These are phyloP conservation scores for Zygosaccharomyces pseudobailii DNA, from an alignment of 1,139 yeast genomes.

Conservation along the genomic window DNA sequence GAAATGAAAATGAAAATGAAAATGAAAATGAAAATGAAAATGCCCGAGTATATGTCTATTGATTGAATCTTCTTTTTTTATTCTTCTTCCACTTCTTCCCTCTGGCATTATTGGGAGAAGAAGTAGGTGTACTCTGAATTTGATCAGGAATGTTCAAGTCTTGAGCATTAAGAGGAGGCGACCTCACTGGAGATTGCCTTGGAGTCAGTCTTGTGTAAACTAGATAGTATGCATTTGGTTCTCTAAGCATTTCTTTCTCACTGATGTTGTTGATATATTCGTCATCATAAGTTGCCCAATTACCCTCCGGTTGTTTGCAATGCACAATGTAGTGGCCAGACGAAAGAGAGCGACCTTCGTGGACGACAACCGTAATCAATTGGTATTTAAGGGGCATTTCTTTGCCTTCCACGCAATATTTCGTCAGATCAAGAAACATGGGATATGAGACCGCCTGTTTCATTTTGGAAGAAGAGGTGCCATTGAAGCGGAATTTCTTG, in stretches of 20 bases:
- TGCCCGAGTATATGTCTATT: constrained; percentile 8
- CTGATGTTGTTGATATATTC: constrained; percentile 73
- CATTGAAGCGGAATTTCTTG: constrained; percentile 86
- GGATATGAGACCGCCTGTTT: constrained; percentile 84
- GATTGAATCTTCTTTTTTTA: constrained; percentile 29
- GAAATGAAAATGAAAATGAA: background rate
- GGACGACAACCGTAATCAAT: constrained; percentile 82
- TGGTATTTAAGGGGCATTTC: constrained; percentile 57
- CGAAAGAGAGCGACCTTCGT: constrained; percentile 87
- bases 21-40: background rate
- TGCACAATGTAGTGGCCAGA: constrained; percentile 93
- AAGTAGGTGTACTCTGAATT: constrained; percentile 9
- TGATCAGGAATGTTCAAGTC: constrained; percentile 16
- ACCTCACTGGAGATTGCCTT: constrained; percentile 30
- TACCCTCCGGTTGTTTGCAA: constrained; percentile 84
- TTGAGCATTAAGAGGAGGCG: constrained; percentile 11
- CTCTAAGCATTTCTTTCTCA: constrained; percentile 69
- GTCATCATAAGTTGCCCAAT: constrained; percentile 94
- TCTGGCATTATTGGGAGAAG: constrained; percentile 12
- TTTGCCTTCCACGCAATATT: constrained; percentile 37
- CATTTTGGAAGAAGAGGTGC: constrained; percentile 71
- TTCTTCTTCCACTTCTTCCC: constrained; percentile 23
- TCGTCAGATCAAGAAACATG: constrained; percentile 65
- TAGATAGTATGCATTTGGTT: constrained; percentile 85
- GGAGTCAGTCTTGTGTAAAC: constrained; percentile 72